Base-by-base conservation (phyloP, 768 basidiomycete species). In the Trametes gibbosa region DNA sequence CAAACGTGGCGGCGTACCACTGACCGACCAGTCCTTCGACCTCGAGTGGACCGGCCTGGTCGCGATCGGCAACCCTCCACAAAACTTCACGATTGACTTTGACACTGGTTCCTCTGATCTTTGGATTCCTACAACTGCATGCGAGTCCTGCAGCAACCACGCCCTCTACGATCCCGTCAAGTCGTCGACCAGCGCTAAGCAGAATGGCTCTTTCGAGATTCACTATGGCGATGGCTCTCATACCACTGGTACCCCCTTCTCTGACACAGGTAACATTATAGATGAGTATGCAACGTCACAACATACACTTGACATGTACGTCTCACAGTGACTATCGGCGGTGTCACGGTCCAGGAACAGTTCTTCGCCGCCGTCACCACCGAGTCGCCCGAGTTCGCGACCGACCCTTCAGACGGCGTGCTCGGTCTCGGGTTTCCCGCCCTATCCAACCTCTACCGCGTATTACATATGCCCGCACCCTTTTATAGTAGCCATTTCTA, bases 61-160 rank as follows among this genome's bases (percentile, higher is more conserved):
- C 61, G 62, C 65, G 9, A 73, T 79, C 61, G 78, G 78, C 25
- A 74, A 72, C 1, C 74, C 75, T 0, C 63, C 63, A 0, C 68
- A 74, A 64, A 68, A 59, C 17, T 71, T 75, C 65, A 67, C 67
- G 8, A 65, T 79, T 54, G 73, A 78, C 59, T 77, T 80, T 47
- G 78, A 79, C 64, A 78, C 54, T 66, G 76, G 59, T 56, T 77
- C 50, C 67, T 73, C 68, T 63, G 81, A 29, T 76, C 79, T 9
- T 59, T 60, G 57, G 56, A 24, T 62, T 14, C 48, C 46, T 16
- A 21, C 55, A 35, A 57, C 58, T 14, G 25, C 56, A 8, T 66
- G 65, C 59, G 24, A 27, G 12, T 42, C 51, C 27, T 66, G 65
- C 58, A n/a, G 39, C 9, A 50, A 32, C 10, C 52, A 61, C 8